Percentiles rank a stretch among this genome's conserved stretches.
These are phyloP conservation scores for Heliosperma pusillum DNA, from an alignment of 148 eudicot species.

Conservation along the genomic window DNA sequence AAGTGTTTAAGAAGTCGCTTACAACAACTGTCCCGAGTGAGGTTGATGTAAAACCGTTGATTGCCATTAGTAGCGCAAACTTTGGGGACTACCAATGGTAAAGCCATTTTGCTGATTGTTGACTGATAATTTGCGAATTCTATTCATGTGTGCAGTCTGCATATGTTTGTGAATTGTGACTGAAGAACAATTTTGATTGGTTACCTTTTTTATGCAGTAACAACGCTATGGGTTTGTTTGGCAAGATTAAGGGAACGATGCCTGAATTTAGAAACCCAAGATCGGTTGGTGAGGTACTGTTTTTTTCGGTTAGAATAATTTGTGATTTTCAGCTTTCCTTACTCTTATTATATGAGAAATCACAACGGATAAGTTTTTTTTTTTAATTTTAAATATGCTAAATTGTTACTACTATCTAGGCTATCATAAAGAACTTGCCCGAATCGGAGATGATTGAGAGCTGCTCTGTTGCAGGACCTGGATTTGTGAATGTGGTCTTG, in stretches of 20 bases:
- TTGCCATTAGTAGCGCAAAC: constrained; percentile 60
- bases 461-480: constrained; percentile 84
- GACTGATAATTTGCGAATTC: not conserved
- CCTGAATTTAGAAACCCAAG: constrained; percentile 57
- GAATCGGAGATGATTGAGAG: constrained; percentile 71
- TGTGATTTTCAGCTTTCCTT: not conserved
- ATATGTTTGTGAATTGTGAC: not conserved
- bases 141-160: not conserved
- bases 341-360: not conserved
- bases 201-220: constrained; percentile 41
- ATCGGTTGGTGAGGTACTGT: constrained; percentile 62
- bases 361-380: not conserved
- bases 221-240: constrained; percentile 84
- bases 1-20: constrained; percentile 60
- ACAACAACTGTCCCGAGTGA: constrained; percentile 63
- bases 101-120: not conserved
- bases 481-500: constrained; percentile 77
- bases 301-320: not conserved
- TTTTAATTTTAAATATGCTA: too few relatives aligned
- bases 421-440: constrained; percentile 74
- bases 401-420: constrained; percentile 37
- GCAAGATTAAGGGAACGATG: constrained; percentile 48
- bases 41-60: constrained; percentile 52
- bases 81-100: constrained; percentile 97
- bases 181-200: not conserved